These are phyloP conservation scores for Hemileccinum impolitum DNA, from an alignment of 768 basidiomycete species.

Conservation along the genomic window DNA sequence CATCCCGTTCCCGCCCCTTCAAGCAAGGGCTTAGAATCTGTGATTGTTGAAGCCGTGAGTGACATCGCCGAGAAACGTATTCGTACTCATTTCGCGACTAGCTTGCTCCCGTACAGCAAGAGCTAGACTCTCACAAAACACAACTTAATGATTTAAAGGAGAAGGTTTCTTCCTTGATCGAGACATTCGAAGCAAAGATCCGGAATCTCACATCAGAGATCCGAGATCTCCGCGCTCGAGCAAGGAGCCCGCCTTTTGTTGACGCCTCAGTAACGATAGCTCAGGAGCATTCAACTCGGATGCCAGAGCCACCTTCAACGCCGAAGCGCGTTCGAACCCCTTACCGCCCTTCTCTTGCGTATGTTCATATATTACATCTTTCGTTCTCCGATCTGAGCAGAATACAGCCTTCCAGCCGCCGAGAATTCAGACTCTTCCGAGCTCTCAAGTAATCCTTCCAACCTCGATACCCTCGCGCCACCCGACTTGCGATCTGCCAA, in stretches of 20 bases:
- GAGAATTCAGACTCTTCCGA: conserved; percentile 20
- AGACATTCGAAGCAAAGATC: conserved; percentile 37
- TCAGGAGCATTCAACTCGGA: conserved; percentile 18
- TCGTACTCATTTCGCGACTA: conserved; percentile 21
- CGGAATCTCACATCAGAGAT: conserved; percentile 35
- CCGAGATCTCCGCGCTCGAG: conserved; percentile 26
- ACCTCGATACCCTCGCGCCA: conserved; percentile 13
- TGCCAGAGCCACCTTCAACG: conserved; percentile 31
- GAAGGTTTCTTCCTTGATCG: conserved; percentile 27
- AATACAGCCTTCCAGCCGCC: conserved; percentile 16
- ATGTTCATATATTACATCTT: conserved; percentile 6
- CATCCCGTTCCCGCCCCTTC: conserved; percentile 4
- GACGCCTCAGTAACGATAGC: conserved; percentile 7
- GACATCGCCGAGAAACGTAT: neutral
- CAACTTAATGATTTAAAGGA: conserved; percentile 39
- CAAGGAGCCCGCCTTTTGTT: conserved; percentile 8
- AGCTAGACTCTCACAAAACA: conserved; percentile 44
- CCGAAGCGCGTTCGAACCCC: conserved; percentile 34
- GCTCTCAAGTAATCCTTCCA: conserved; percentile 19
- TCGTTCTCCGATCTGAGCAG: conserved; percentile 11
- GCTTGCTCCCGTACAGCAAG: conserved; percentile 52
- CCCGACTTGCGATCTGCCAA: conserved; percentile 7
- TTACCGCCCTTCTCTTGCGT: conserved; percentile 24
- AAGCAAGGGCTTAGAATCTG: conserved; percentile 13
- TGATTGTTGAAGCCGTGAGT: conserved; percentile 32